A percentile compares a stretch with the other conserved stretches of the same genome.
These are phyloP conservation scores for Ceriops tagal DNA, from an alignment of 345 rosid genomes.

Conservation along the genomic window DNA sequence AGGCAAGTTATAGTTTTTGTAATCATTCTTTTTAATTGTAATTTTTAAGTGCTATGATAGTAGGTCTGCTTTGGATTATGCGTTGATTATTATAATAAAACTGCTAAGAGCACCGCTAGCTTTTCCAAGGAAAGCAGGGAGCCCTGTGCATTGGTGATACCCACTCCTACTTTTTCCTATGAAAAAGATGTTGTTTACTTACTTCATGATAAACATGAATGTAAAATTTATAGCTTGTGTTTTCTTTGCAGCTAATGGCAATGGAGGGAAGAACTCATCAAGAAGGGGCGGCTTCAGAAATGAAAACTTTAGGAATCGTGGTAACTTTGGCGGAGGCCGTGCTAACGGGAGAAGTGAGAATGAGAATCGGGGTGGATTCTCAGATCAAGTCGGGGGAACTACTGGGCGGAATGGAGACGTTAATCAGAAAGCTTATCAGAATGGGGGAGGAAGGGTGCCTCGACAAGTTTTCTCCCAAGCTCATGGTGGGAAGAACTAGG, in stretches of 20 bases:
- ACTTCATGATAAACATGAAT: background rate
- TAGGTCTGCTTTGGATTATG: background rate
- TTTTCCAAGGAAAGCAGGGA: background rate
- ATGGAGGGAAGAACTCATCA: slow-evolving; percentile 13
- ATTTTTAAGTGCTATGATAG: background rate
- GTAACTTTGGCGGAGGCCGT: slow-evolving; percentile 12
- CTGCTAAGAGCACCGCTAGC: background rate
- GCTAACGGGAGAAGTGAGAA: slow-evolving; percentile 18
- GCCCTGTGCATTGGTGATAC: too few relatives aligned
- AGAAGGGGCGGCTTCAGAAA: slow-evolving; percentile 19
- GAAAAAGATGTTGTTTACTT: background rate
- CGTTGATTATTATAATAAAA: background rate
- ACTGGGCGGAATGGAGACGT: slow-evolving; percentile 20
- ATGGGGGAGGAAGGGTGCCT: slow-evolving; percentile 12
- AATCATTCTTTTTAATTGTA: background rate
- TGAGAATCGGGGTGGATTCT: slow-evolving; percentile 18
- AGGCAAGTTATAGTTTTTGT: slow-evolving; percentile 36
- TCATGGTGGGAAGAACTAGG: slow-evolving; percentile 10
- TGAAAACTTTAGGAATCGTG: too few relatives aligned
- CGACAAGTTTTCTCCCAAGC: slow-evolving; percentile 14
- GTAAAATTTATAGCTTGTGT: background rate
- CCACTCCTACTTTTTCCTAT: too few relatives aligned
- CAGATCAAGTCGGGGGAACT: slow-evolving; percentile 7
- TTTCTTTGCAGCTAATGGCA: slow-evolving; percentile 15
- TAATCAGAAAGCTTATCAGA: slow-evolving; percentile 17